These are phyloP conservation scores for Exophiala bonariae DNA, from an alignment of 2,329 filamentous ascomycete genomes.

Conservation along the genomic window DNA sequence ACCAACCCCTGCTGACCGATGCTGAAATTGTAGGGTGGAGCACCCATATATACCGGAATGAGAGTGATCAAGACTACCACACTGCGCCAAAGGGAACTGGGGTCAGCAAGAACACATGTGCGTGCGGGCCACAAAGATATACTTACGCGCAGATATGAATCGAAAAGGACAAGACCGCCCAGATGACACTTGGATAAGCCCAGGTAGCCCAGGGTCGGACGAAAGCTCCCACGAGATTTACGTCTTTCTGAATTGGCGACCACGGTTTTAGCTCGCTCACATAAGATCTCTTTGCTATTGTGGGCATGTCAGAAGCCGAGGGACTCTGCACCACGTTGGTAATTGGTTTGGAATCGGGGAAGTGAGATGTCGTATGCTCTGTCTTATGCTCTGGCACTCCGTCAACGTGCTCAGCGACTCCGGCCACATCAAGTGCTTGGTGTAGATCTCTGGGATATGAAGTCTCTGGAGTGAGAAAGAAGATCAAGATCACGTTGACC, in stretches of 20 bases:
- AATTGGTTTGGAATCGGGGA: too few relatives aligned
- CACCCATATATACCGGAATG: conserved; percentile 3
- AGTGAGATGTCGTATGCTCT: too few relatives aligned
- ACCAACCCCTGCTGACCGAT: conserved; percentile 50
- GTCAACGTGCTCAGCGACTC: too few relatives aligned
- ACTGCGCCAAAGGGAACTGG: too few relatives aligned
- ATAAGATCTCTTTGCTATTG: not conserved
- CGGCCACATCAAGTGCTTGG: conserved; percentile 6
- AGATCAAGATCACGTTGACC: conserved; percentile 32
- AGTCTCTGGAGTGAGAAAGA: conserved; percentile 40
- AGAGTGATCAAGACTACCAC: conserved; percentile 1
- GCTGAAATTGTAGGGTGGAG: conserved; percentile 30
- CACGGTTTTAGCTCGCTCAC: not conserved
- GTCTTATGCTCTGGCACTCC: too few relatives aligned
- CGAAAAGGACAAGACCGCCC: conserved; percentile 6
- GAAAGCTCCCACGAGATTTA: not conserved
- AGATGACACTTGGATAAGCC: conserved; percentile 5
- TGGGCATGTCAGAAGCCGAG: too few relatives aligned
- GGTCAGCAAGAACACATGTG: too few relatives aligned
- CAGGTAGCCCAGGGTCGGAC: conserved; percentile 5
- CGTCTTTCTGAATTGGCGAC: not conserved
- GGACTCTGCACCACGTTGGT: too few relatives aligned
- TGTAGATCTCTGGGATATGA: conserved; percentile 30
- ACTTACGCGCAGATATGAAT: conserved; percentile 7
- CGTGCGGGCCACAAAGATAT: too few relatives aligned